Percentiles rank a stretch among this genome's conserved stretches.
phyloP scores from a whole-genome alignment of 768 basidiomycete genomes.

The Suillus discolor region DNA sequence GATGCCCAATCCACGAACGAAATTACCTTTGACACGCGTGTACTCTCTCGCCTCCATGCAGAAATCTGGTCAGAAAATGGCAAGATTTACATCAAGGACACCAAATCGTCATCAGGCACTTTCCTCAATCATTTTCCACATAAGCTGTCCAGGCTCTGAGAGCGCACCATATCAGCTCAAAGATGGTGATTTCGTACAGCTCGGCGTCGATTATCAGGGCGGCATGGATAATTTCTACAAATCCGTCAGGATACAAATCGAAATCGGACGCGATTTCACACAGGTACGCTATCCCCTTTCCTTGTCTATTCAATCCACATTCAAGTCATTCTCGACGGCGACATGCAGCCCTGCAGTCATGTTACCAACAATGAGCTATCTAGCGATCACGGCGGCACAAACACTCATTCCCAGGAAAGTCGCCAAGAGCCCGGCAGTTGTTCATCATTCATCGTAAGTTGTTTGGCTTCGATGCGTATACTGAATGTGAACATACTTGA shows the following conservation, averaged over 20 bases:
- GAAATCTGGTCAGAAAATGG: constrained; percentile 84
- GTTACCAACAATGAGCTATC: background rate
- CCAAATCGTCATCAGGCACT: constrained; percentile 87
- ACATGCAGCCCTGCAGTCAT: background rate
- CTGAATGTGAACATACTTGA: background rate
- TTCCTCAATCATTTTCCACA: constrained; percentile 92
- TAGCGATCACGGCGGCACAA: background rate
- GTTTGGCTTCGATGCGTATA: background rate
- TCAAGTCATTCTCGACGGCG: background rate
- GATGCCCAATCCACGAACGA: constrained; percentile 56
- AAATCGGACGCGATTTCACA: constrained; percentile 80
- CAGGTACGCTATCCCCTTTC: background rate
- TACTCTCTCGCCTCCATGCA: constrained; percentile 91
- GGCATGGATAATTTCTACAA: constrained; percentile 97
- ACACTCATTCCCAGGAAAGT: background rate
- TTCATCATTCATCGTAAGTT: background rate
- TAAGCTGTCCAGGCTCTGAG: constrained; percentile 84
- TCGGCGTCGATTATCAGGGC: constrained; percentile 97
- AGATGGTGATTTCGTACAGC: constrained; percentile 93
- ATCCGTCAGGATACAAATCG: constrained; percentile 93
- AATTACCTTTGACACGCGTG: constrained; percentile 70
- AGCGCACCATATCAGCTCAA: constrained; percentile 76
- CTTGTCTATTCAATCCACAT: background rate
- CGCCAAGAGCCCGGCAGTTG: background rate
- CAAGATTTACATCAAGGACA: constrained; percentile 88